Conservation (phyloP, 2,329 filamentous ascomycete genomes). For the Fusarium globosum region DNA sequence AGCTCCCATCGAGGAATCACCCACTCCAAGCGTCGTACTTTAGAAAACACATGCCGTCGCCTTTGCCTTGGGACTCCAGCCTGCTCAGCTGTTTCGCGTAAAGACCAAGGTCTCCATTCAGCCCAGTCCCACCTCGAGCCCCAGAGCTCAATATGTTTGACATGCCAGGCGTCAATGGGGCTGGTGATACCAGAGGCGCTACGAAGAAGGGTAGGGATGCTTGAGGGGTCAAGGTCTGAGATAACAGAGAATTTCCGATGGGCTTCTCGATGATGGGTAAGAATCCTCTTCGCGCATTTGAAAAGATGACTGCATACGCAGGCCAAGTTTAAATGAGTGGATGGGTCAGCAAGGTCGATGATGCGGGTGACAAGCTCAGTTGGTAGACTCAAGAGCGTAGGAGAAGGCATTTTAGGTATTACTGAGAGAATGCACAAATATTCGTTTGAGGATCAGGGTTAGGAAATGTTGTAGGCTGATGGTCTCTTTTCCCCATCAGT, state of each 20-base stretch:
- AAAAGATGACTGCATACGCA: background rate
- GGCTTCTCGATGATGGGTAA: background rate
- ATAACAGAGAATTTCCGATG: background rate
- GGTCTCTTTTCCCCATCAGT: background rate
- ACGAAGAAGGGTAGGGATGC: background rate
- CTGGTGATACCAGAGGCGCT: background rate
- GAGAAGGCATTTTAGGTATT: background rate
- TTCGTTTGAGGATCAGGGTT: rapidly evolving
- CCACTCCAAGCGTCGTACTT: background rate
- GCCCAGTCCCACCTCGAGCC: background rate
- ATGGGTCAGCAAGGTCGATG: background rate
- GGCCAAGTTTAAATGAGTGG: background rate
- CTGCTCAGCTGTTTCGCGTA: background rate
- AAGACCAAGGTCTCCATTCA: background rate
- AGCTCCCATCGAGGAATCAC: background rate
- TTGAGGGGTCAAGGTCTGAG: background rate
- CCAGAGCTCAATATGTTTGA: background rate
- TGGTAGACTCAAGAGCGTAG: background rate
- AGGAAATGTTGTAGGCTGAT: background rate
- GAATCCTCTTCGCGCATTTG: background rate
- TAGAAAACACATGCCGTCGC: background rate
- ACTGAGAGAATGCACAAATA: background rate
- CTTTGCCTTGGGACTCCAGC: background rate
- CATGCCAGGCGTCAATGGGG: background rate
- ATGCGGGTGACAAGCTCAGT: background rate